phyloP scores from a whole-genome alignment of 495 filamentous ascomycete species.

The Penicillium psychrofluorescens region DNA sequence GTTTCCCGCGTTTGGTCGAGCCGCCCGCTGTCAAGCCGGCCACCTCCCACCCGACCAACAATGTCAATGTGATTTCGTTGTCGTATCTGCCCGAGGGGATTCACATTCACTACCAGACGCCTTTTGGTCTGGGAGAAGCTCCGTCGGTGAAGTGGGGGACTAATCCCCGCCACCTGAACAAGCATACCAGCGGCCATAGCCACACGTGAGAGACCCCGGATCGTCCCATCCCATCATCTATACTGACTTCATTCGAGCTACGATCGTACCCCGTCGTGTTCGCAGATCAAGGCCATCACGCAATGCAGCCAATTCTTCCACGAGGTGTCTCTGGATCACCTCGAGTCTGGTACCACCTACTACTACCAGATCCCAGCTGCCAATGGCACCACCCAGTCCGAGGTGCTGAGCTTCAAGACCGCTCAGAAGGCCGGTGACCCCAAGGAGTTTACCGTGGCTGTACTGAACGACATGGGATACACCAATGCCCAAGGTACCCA shows the following conservation, averaged over 20 bases:
- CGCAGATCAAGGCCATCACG: constrained; percentile 31
- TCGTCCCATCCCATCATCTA: background rate
- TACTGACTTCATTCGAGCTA: constrained; percentile 24
- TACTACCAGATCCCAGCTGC: constrained; percentile 38
- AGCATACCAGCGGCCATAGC: constrained; percentile 23
- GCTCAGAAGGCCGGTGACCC: constrained; percentile 31
- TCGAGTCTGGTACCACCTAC: constrained; percentile 36
- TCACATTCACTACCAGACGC: constrained; percentile 48
- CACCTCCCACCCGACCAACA: constrained; percentile 36
- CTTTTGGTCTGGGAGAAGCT: constrained; percentile 37
- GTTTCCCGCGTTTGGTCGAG: constrained; percentile 45
- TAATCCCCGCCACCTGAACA: constrained; percentile 15
- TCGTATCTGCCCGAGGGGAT: constrained; percentile 43
- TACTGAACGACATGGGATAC: constrained; percentile 44
- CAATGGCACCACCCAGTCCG: constrained; percentile 37
- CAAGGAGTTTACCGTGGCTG: constrained; percentile 24
- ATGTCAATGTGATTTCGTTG: constrained; percentile 46
- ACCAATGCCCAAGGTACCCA: constrained; percentile 41
- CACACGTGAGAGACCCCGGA: constrained; percentile 18
- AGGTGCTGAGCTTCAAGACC: constrained; percentile 35
- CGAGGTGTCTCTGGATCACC: constrained; percentile 29
- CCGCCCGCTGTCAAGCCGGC: constrained; percentile 45
- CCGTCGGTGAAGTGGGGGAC: constrained; percentile 38
- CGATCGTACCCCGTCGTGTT: constrained; percentile 46
- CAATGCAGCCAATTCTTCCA: constrained; percentile 47